Evolutionary conservation across 2,329 filamentous ascomycete genomes (phyloP).

Genomic region (Cryoendolithus antarcticus): DNA sequence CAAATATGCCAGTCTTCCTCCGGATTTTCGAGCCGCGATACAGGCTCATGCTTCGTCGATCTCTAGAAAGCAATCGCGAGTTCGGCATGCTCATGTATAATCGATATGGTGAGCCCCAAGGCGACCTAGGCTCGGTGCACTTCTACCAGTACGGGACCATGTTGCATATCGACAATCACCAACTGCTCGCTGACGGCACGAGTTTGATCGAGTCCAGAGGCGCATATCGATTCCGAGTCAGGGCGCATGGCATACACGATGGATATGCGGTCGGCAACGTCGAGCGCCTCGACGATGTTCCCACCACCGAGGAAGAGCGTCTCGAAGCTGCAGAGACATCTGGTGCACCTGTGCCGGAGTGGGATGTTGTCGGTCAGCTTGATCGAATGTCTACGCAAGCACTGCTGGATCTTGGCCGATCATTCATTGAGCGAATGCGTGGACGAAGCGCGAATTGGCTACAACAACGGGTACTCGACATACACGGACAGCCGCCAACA

Average conservation of each 20-base stretch:
- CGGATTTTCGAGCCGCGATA: constrained; percentile 88
- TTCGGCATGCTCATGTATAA: constrained; percentile 81
- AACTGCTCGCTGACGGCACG: constrained; percentile 65
- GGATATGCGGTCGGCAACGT: constrained; percentile 68
- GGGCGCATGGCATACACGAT: constrained; percentile 52
- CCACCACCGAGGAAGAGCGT: constrained; percentile 65
- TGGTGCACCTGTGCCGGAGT: constrained; percentile 10
- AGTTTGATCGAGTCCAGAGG: constrained; percentile 71
- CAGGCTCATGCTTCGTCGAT: constrained; percentile 74
- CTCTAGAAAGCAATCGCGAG: constrained; percentile 57
- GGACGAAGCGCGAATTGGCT: constrained; percentile 62
- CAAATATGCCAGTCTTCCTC: constrained; percentile 70
- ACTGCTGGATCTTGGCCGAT: constrained; percentile 51
- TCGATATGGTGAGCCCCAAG: constrained; percentile 38
- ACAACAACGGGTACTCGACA: constrained; percentile 54
- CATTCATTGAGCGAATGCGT: constrained; percentile 59
- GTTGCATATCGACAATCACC: constrained; percentile 60
- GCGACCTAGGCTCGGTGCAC: constrained; percentile 37
- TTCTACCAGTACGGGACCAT: constrained; percentile 70
- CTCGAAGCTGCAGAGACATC: constrained; percentile 58
- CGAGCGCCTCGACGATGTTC: constrained; percentile 70
- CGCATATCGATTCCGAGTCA: constrained; percentile 62
- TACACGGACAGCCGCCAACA: constrained; percentile 65
- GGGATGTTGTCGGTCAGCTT: constrained; percentile 27
- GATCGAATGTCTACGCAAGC: constrained; percentile 56